Base-by-base conservation (phyloP, 2,329 filamentous ascomycete species). In the Penicillium psychrosexuale region DNA sequence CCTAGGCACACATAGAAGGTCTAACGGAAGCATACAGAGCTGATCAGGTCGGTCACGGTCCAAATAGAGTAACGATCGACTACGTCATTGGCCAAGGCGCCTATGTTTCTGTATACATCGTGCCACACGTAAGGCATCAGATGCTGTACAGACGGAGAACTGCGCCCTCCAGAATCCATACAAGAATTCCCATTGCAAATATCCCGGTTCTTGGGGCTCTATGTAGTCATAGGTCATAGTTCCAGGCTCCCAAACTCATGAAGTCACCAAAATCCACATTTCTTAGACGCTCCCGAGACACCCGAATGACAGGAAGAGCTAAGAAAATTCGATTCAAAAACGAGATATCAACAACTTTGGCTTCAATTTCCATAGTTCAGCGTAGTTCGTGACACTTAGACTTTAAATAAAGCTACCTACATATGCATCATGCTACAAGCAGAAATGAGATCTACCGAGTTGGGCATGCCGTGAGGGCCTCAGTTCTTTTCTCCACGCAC, bases 21-120 rank as follows among this genome's bases (percentile, higher is more conserved):
- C 28, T 22, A 31, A 31, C 3, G 13, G 6, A 15, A 31, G 11
- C n/a, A 30, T n/a, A 8, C 7, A 19, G 11, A 42, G 9, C 13
- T 40, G 17, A 33, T 22, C 5, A 22, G 17, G 15, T 27, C 5
- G 11, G 19, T 47, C 27, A 22, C 48, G 13, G 33, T 42, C 57
- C 56, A 15, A 51, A 62, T 34, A 19, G 15, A 56, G 61, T 31
- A 63, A 39, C 38, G 62, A 64, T 64, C 62, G 53, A 56, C 59
- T 63, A 60, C 59, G 59, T 64, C 61, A 63, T 58, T 47, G 37
- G 44, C 43, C 31, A 13, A 42, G 31, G 43, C 39, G 24, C 42
- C 37, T 45, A 53, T 34, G 31, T 30, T 17, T 44, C 42, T 31
- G 42, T 31, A 22, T 19, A 15, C 33, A 36, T 8, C 12, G 27